Evolutionary conservation across 257 asterid genomes (phyloP).

Genomic region (Penstemon newberryi): DNA sequence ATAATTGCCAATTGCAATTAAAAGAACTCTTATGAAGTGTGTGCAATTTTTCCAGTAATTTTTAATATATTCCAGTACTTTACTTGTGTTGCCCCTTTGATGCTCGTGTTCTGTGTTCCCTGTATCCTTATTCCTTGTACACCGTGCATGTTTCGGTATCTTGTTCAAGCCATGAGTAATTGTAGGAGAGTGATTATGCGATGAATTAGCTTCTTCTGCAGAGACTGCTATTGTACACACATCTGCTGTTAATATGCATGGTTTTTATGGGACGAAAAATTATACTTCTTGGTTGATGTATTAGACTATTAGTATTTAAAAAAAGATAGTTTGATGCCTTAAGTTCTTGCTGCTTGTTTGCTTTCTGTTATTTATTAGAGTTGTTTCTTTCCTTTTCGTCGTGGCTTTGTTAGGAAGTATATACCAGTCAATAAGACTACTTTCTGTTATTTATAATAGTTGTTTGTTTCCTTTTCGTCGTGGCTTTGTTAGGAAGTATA

Average conservation of each 20-base stretch:
- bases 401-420: background rate
- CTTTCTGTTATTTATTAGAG: background rate
- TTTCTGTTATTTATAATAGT: background rate
- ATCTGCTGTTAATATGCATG: background rate
- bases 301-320: background rate
- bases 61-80: too few relatives aligned
- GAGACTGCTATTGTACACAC: background rate
- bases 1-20: background rate
- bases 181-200: background rate
- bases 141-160: too few relatives aligned
- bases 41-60: too few relatives aligned
- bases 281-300: constrained; percentile 10
- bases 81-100: too few relatives aligned
- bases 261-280: background rate
- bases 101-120: too few relatives aligned
- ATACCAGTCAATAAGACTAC: background rate
- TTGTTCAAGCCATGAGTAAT: too few relatives aligned
- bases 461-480: background rate
- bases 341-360: constrained; percentile 1
- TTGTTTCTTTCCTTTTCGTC: background rate
- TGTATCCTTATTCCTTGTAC: too few relatives aligned
- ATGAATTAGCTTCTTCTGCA: constrained; percentile 1
- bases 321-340: constrained; percentile 6
- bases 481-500: background rate
- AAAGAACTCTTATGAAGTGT: too few relatives aligned